Evolutionary conservation across 352 stramenopile genomes (phyloP), one percentile per base, ranked within the genome.

Genomic region (Globisporangium irregulare): DNA sequence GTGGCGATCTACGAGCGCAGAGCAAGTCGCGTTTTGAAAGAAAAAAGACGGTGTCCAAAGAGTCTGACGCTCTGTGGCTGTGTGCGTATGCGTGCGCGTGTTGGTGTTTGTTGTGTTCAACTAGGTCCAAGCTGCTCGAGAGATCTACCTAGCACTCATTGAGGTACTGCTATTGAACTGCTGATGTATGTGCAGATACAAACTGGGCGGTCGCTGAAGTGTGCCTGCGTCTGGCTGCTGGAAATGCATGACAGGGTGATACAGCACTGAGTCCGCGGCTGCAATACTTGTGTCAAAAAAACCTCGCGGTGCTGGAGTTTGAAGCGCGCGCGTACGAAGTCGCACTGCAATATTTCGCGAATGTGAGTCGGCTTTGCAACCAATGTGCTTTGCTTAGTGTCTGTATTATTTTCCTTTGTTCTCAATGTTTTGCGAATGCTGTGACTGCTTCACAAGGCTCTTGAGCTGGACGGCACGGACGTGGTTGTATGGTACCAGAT

Each of bases 401-500:
- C 18, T 25, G 62, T 3, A 24, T 7, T 48, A 8, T 12, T 20
- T 54, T 58, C 24, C 10, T 29, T 15, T 58, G 41, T 58, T 32
- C 55, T 61, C 55, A 61, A 20, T 41, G 29, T 6, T 3, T 3
- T 41, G 61, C 12, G 25, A 36, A 20, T 64, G 14, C 15, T n/a
- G 55, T 22, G 24, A 53, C 12, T 50, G 15, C 41, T 50, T 56
- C 18, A 48, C 20, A 24, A 87, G 79, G 85, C 85, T 20, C 43
- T 93, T 14, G 71, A 75, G 27, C 55, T 90, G 25, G 85, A 93
- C 59, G 82, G 68, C 1, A 89, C 85, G 20, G 85, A 93, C 67
- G 85, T 90, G n/a, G 70, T 91, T 9, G 84, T 93, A 32, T 93
- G 85, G 85, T 84, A 73, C 64, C 79, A 93, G 43, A 86, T 92